Conservation (phyloP, 108 stramenopile species). For the Cylindrotheca fusiformis region DNA sequence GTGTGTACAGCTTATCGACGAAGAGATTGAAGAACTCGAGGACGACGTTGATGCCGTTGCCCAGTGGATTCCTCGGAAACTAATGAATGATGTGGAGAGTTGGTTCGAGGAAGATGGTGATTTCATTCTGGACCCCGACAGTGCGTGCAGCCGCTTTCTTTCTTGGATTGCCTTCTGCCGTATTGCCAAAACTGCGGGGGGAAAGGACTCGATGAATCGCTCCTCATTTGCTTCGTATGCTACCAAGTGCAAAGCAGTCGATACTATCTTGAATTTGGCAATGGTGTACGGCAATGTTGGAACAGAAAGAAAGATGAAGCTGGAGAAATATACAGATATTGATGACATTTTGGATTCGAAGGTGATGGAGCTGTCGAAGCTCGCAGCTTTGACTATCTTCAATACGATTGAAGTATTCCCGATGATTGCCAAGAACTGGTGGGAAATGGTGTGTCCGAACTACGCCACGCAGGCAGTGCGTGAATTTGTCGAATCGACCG, state of each 20-base stretch:
- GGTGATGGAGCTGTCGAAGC: slow-evolving; percentile 32
- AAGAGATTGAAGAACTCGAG: slow-evolving; percentile 73
- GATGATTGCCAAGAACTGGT: slow-evolving; percentile 74
- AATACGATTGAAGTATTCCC: slow-evolving; percentile 75
- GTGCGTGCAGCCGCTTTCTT: slow-evolving; percentile 45
- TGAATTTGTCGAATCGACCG: slow-evolving; percentile 64
- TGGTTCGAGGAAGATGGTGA: slow-evolving; percentile 28
- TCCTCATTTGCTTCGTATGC: slow-evolving; percentile 60
- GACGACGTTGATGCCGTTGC: slow-evolving; percentile 49
- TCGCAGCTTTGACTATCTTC: slow-evolving; percentile 63
- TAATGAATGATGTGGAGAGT: slow-evolving; percentile 54
- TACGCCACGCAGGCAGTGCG: slow-evolving; percentile 43
- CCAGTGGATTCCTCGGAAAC: slow-evolving; percentile 57
- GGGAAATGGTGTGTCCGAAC: slow-evolving; percentile 73
- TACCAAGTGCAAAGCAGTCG: slow-evolving; percentile 34
- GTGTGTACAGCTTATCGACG: slow-evolving; percentile 43
- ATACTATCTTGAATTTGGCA: slow-evolving; percentile 48
- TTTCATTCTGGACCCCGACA: slow-evolving; percentile 32
- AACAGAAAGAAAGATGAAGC: slow-evolving; percentile 22
- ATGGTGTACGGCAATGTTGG: slow-evolving; percentile 47
- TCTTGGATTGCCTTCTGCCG: slow-evolving; percentile 58
- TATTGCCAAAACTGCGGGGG: slow-evolving; percentile 52
- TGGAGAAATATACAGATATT: slow-evolving; percentile 11
- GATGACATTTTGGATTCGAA: slow-evolving; percentile 13
- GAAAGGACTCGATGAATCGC: slow-evolving; percentile 56